Evolutionary conservation across 2,329 filamentous ascomycete species (phyloP), one percentile per base, ranked within the genome.

Genomic region (Alternaria dauci): DNA sequence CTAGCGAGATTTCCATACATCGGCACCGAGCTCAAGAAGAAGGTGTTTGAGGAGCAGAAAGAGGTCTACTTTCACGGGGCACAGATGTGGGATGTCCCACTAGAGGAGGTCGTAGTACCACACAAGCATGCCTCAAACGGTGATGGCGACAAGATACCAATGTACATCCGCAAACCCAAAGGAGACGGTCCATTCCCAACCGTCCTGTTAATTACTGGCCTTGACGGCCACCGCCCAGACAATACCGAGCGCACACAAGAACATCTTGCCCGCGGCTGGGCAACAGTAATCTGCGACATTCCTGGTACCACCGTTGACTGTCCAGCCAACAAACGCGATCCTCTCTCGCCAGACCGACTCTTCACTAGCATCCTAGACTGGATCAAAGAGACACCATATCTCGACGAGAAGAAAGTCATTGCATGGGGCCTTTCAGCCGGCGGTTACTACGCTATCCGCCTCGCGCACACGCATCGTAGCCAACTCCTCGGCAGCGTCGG

Each of bases 1-100:
- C 90, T 93, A 62, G 86, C 90, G 0, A 85, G 91, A 14, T 92
- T 93, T 72, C 90, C 91, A 2, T 82, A 81, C 32, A 82, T 82
- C 30, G 76, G 81, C 5, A 82, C 81, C 0, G 72, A 73, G 2
- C 76, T 80, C 52, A 82, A 92, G 76, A 85, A 85, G 69, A 71
- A 81, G 16, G 89, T 88, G 2, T 92, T 89, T 83, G 81, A 86
- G 68, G 81, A 84, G 65, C 89, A 91, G 71, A 92, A 92, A 74
- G 73, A 81, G 28, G 83, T 85, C 0, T 91, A 91, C 66, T 73
- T 87, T 46, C 86, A 86, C 68, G 89, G 81, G 3, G 66, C 82
- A 5, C 69, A 63, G 14, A 62, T 78, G 1, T 77, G 75, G 69
- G 70, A 77, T 76, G 11, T 89, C 2, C 87, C 89, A 0, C 81